Evolutionary conservation across 2,329 filamentous ascomycete species (phyloP).

Genomic region (Colletotrichum paranaense): DNA sequence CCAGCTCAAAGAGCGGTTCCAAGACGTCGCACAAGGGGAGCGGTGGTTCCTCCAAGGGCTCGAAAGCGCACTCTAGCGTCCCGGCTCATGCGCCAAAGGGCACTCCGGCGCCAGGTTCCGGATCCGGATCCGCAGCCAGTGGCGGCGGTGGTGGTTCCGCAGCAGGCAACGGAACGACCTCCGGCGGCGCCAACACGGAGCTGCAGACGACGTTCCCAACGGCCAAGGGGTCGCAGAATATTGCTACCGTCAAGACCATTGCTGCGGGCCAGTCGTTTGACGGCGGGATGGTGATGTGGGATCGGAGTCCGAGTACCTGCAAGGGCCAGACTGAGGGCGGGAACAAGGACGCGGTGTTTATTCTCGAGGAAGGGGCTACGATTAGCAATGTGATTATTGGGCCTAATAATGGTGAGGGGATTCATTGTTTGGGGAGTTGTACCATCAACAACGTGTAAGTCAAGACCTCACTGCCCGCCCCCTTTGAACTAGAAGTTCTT

Average conservation of each 20-base stretch:
- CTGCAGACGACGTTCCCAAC: conserved; percentile 23
- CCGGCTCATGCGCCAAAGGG: neutral
- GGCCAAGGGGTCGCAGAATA: conserved; percentile 25
- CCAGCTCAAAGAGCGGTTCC: conserved; percentile 6
- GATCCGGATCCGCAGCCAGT: neutral
- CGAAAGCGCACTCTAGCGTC: neutral
- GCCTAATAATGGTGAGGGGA: conserved; percentile 54
- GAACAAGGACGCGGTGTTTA: conserved; percentile 52
- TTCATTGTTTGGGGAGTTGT: conserved; percentile 57
- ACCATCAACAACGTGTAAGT: conserved; percentile 45
- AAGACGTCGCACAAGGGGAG: neutral
- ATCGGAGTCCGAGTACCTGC: conserved; percentile 53
- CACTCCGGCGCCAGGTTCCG: neutral
- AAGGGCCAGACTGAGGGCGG: conserved; percentile 55
- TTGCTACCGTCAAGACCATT: conserved; percentile 30
- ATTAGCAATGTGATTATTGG: conserved; percentile 59
- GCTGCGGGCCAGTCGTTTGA: conserved; percentile 31
- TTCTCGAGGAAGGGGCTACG: conserved; percentile 53
- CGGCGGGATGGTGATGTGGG: conserved; percentile 41
- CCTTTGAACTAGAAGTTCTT: too few relatives aligned
- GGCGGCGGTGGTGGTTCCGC: neutral
- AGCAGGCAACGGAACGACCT: conserved; percentile 13
- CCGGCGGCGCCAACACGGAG: neutral
- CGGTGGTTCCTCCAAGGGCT: neutral
- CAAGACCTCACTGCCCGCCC: too few relatives aligned